Evolutionary conservation across 169 alveolate genomes (phyloP), one percentile per base, ranked within the genome.

Genomic region (Cytauxzoon felis): DNA sequence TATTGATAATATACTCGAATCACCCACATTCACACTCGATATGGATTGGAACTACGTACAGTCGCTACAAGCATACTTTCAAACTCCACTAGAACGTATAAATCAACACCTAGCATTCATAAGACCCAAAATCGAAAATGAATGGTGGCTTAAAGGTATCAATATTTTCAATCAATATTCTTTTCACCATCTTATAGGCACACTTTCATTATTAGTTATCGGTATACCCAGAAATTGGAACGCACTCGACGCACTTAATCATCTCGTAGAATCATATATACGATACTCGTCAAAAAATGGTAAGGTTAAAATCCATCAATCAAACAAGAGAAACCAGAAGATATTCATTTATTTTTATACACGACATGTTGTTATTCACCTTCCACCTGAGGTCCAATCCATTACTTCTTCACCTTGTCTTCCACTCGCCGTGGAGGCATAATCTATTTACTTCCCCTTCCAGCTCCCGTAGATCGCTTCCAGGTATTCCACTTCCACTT

Each of bases 121-220:
- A n/a, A 53, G 66, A 33, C 70, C 81, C 7, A 42, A 52, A 19
- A 18, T 76, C 1, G 34, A 19, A 19, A 47, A 54, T 33, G 86
- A 76, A 33, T 65, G 80, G 80, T 76, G 86, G 86, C 60, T 76
- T 6, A 76, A 66, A 45, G 86, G 83, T 72, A 16, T 5, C 18
- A 6, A 21, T 21, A 21, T 21, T 29, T 3, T 3, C 24, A 43
- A 43, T 43, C 24, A 43, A 21, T 26, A 9, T 43, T 43, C 3
- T 5, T 43, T 43, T 43, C 21, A 43, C 3, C 51, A 9, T 43
- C 19, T 23, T 53, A 9, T 34, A 71, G 82, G 84, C 33, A 53
- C 84, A 23, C 43, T 63, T 33, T 63, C 80, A 18, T 34, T 76
- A 18, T 56, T 76, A 36, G 23, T 76, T 58, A 56, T 76, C 58